These are phyloP conservation scores for Alternaria viburni DNA, from an alignment of 2,329 filamentous ascomycete species.

Conservation along the genomic window DNA sequence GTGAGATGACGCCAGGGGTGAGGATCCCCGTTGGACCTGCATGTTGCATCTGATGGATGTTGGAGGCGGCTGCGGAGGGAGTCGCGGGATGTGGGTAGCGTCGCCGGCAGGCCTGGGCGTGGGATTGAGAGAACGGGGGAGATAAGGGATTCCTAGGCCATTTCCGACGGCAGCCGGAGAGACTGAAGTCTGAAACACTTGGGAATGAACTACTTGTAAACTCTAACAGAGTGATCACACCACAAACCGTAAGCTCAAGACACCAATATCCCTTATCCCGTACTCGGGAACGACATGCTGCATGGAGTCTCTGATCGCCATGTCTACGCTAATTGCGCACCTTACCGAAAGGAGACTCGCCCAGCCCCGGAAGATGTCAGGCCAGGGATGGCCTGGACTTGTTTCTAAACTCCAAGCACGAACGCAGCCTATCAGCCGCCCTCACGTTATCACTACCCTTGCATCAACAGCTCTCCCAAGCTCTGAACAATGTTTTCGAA, in stretches of 20 bases:
- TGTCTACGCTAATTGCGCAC: conserved; percentile 4
- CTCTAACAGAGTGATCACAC: neutral
- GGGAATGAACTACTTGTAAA: neutral
- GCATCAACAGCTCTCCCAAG: conserved; percentile 5
- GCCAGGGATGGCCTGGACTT: conserved; percentile 6
- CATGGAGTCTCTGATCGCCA: conserved; percentile 8
- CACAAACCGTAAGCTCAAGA: neutral
- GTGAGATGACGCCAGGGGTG: conserved; percentile 1
- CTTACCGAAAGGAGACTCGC: conserved; percentile 1
- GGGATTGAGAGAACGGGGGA: neutral
- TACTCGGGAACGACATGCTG: neutral
- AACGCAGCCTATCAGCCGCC: conserved; percentile 21
- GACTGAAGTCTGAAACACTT: neutral
- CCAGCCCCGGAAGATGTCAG: neutral
- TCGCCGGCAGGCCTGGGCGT: conserved; percentile 3
- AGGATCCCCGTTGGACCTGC: conserved; percentile 4
- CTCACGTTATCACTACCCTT: conserved; percentile 24
- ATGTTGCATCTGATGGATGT: neutral
- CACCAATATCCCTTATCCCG: neutral
- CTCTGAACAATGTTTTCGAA: conserved; percentile 15
- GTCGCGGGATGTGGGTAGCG: conserved; percentile 5
- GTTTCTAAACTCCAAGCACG: conserved; percentile 3
- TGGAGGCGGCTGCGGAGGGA: conserved; percentile 5
- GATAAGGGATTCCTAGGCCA: neutral
- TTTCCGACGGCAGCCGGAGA: neutral